Percentiles rank a stretch among this genome's conserved stretches.
These are phyloP conservation scores for Juglanconis sp. DNA, from an alignment of 2,329 filamentous ascomycete genomes.

Conservation along the genomic window DNA sequence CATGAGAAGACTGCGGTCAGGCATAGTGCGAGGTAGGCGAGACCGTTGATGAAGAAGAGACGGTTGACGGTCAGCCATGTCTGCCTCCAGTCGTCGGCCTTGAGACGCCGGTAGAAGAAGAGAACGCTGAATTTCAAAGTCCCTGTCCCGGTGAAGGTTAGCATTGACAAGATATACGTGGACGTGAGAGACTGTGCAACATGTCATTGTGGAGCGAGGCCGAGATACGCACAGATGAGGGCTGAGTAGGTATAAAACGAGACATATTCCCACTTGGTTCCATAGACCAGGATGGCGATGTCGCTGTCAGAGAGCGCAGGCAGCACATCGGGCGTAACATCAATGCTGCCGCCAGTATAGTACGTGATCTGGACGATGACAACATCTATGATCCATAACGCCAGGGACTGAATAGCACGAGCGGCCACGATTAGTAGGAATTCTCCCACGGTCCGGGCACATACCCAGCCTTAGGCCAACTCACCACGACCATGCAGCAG, in stretches of 20 bases:
- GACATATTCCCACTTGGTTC: conserved; percentile 23
- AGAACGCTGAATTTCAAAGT: conserved; percentile 26
- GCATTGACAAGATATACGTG: too few species aligned
- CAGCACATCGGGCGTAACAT: conserved; percentile 20
- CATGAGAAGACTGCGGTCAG: conserved; percentile 6
- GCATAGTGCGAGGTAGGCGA: conserved; percentile 19
- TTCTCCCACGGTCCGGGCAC: too few species aligned
- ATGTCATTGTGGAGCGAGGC: neutral
- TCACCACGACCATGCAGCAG: conserved; percentile 10
- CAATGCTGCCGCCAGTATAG: conserved; percentile 23
- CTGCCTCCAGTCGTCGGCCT: conserved; percentile 20
- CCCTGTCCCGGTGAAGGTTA: conserved; percentile 17
- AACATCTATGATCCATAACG: conserved; percentile 23
- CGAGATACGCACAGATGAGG: conserved; percentile 23
- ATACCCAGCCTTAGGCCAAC: neutral
- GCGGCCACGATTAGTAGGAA: neutral
- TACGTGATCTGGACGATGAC: conserved; percentile 25
- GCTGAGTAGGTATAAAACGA: conserved; percentile 27
- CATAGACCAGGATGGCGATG: conserved; percentile 20
- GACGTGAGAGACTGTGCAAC: neutral
- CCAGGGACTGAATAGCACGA: conserved; percentile 20
- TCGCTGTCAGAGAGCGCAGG: conserved; percentile 21
- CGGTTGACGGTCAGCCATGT: conserved; percentile 12
- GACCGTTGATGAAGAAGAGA: conserved; percentile 22
- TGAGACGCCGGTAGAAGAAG: conserved; percentile 27